A percentile compares a stretch with the other conserved stretches of the same genome.
Conservation (phyloP, 1,139 yeast species). For the Candida tropicalis region DNA sequence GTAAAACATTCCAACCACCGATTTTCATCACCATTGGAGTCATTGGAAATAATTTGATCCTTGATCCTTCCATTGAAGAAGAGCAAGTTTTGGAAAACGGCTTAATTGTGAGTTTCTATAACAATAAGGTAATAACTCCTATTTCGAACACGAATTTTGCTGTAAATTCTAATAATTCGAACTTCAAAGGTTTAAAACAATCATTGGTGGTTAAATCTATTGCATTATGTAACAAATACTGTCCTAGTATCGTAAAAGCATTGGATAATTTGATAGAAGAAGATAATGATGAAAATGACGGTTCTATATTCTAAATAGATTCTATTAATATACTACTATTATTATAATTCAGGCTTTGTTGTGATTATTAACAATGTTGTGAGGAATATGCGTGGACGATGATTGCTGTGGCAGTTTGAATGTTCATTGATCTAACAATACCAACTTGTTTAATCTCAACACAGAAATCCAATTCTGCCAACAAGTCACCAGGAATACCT, state of each 20-base stretch:
- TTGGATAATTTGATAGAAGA: constrained; percentile 42
- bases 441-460: constrained; percentile 93
- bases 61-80: constrained; percentile 87
- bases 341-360: no score
- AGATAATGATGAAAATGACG: constrained; percentile 32
- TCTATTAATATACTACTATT: constrained; percentile 7
- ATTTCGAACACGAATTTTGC: constrained; percentile 59
- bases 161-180: constrained; percentile 39
- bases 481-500: constrained; percentile 85
- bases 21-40: constrained; percentile 74
- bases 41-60: constrained; percentile 63
- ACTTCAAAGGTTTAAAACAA: constrained; percentile 43
- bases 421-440: constrained; percentile 90
- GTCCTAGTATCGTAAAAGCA: constrained; percentile 39
- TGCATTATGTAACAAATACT: constrained; percentile 35
- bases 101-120: constrained; percentile 67
- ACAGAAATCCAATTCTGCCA: constrained; percentile 83
- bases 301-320: constrained; percentile 15
- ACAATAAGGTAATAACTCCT: constrained; percentile 67
- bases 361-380: constrained; percentile 67
- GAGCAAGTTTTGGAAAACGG: constrained; percentile 88
- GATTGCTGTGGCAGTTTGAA: constrained; percentile 95
- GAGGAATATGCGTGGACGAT: constrained; percentile 87
- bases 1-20: constrained; percentile 60
- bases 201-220: constrained; percentile 30